Evolutionary conservation across 2,329 filamentous ascomycete species (phyloP).

Genomic region (Microdochium paspali): DNA sequence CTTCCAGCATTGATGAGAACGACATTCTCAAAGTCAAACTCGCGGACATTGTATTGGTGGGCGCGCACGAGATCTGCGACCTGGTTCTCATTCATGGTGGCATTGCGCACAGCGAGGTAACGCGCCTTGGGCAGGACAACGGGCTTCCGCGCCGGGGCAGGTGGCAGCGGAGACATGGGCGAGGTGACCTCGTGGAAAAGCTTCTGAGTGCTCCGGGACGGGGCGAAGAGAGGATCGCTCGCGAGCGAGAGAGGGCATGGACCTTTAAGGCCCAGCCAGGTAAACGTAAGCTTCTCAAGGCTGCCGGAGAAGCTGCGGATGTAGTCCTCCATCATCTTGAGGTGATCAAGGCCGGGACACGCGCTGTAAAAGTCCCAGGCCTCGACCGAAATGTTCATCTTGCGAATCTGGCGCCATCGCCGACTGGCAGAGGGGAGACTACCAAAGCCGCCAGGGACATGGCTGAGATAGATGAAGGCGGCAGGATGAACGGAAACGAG

Average conservation of each 20-base stretch:
- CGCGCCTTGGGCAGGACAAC: conserved; percentile 60
- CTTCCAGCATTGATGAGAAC: conserved; percentile 56
- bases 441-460: conserved; percentile 59
- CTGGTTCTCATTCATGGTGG: conserved; percentile 60
- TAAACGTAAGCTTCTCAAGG: conserved; percentile 65
- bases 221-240: conserved; percentile 59
- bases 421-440: conserved; percentile 61
- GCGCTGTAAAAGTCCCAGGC: conserved; percentile 54
- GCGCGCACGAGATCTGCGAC: conserved; percentile 57
- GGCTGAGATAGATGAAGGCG: conserved; percentile 69
- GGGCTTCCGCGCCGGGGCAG: conserved; percentile 38
- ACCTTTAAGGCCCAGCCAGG: conserved; percentile 65
- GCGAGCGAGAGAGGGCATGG: conserved; percentile 65
- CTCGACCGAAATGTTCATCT: conserved; percentile 64
- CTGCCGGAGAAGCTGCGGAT: conserved; percentile 58
- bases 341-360: conserved; percentile 56
- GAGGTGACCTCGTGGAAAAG: conserved; percentile 56
- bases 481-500: conserved; percentile 66
- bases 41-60: conserved; percentile 59
- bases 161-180: conserved; percentile 53
- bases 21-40: conserved; percentile 75
- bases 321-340: conserved; percentile 75
- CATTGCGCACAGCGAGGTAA: conserved; percentile 63
- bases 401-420: conserved; percentile 70
- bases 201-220: conserved; percentile 42